phyloP scores from a whole-genome alignment of 108 stramenopile species.

The Mayamaea pseudoterrestris region DNA sequence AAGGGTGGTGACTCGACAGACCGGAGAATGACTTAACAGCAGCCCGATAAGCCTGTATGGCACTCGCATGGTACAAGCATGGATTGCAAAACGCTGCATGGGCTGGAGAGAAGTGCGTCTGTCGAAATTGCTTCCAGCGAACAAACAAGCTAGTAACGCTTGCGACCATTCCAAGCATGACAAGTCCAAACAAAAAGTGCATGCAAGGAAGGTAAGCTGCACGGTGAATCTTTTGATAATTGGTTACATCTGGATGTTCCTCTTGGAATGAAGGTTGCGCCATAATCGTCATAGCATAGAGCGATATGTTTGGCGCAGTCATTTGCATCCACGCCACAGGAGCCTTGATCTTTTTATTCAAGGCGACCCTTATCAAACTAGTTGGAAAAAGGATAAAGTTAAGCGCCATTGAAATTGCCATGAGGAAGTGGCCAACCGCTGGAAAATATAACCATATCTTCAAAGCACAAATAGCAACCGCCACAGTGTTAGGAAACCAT shows the following conservation, averaged over 20 bases:
- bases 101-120: constrained; percentile 60
- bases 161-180: constrained; percentile 48
- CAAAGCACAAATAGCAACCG: constrained; percentile 57
- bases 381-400: constrained; percentile 52
- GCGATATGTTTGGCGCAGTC: constrained; percentile 50
- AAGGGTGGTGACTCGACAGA: constrained; percentile 23
- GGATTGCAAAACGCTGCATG: constrained; percentile 75
- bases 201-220: constrained; percentile 60
- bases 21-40: constrained; percentile 48
- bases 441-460: constrained; percentile 67
- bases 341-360: constrained; percentile 62
- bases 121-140: constrained; percentile 41
- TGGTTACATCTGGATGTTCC: constrained; percentile 60
- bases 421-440: constrained; percentile 48
- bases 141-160: constrained; percentile 43
- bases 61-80: constrained; percentile 55
- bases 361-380: constrained; percentile 59
- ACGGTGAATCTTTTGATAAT: constrained; percentile 55
- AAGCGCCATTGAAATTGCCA: constrained; percentile 21
- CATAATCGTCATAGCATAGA: constrained; percentile 63
- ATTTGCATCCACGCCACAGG: constrained; percentile 73
- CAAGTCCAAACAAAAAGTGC: constrained; percentile 47
- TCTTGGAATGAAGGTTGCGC: constrained; percentile 66
- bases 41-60: constrained; percentile 67
- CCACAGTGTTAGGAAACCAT: constrained; percentile 73